Evolutionary conservation across 257 asterid species (phyloP).

Genomic region (Jasminum sambac): DNA sequence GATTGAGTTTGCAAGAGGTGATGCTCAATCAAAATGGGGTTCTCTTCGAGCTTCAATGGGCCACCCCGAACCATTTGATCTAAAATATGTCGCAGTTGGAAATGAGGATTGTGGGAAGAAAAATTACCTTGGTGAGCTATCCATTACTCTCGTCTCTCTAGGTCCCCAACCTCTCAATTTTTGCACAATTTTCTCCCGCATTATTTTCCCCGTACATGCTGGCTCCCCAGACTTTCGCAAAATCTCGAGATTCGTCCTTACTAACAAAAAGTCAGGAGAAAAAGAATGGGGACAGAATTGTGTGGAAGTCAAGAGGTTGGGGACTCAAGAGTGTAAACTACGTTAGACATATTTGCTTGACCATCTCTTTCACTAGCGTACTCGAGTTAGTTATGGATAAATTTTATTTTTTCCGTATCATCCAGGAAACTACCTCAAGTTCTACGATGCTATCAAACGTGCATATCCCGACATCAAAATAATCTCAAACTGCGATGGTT

Average conservation of each 20-base stretch:
- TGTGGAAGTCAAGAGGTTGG: no score
- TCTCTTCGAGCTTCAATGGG: constrained; percentile 87
- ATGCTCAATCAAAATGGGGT: constrained; percentile 81
- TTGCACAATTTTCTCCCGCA: no score
- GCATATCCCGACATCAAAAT: constrained; percentile 76
- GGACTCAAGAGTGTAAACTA: not conserved
- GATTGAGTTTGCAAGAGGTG: constrained; percentile 87
- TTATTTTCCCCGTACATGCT: no score
- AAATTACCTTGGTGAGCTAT: constrained; percentile 64
- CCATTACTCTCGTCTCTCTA: not conserved
- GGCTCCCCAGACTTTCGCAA: no score
- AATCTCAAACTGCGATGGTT: constrained; percentile 90
- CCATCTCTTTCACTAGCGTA: not conserved
- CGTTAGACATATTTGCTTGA: not conserved
- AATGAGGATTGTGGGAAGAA: constrained; percentile 92
- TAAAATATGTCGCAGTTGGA: constrained; percentile 91
- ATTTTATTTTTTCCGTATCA: constrained; percentile 21
- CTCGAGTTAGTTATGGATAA: not conserved
- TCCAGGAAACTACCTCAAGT: constrained; percentile 91
- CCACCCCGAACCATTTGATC: constrained; percentile 83
- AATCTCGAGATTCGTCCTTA: no score
- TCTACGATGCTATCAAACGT: constrained; percentile 60
- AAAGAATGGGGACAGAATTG: no score
- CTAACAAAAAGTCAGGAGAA: no score
- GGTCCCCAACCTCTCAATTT: no score